Percentiles rank a stretch among this genome's conserved stretches.
Conservation (phyloP, 805 yeast species). For the Saccharomycopsis olivae region DNA sequence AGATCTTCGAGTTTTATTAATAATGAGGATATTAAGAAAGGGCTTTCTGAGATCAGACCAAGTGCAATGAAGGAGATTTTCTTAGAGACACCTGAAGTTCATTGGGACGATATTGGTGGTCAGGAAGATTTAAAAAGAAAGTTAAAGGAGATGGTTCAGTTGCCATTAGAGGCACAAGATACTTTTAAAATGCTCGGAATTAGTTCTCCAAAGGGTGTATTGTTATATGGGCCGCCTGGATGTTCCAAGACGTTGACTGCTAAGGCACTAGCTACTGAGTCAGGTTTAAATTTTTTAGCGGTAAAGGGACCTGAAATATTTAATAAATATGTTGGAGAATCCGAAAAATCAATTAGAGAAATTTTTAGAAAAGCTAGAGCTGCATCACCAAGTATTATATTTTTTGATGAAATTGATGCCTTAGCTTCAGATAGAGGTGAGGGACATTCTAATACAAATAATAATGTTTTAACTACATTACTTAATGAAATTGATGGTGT, state of each 20-base stretch:
- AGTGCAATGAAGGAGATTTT: constrained; percentile 96
- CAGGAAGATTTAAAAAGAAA: constrained; percentile 75
- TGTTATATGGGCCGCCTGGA: constrained; percentile 97
- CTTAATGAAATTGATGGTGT: constrained; percentile 96
- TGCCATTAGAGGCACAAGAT: constrained; percentile 77
- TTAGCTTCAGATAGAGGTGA: constrained; percentile 55
- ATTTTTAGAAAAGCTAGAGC: constrained; percentile 89
- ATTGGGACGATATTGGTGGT: constrained; percentile 95
- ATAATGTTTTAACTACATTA: constrained; percentile 80
- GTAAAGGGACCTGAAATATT: constrained; percentile 96
- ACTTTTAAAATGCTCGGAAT: constrained; percentile 73
- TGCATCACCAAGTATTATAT: constrained; percentile 88
- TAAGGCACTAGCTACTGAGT: constrained; percentile 90
- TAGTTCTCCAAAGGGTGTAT: constrained; percentile 83
- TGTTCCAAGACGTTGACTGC: constrained; percentile 94
- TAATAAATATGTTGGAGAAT: constrained; percentile 93
- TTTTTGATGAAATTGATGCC: constrained; percentile 96
- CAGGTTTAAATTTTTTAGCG: constrained; percentile 86
- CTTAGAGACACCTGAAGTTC: constrained; percentile 86
- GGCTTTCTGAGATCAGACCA: constrained; percentile 76
- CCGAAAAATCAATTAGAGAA: constrained; percentile 88
- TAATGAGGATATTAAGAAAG: constrained; percentile 57
- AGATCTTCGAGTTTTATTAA: constrained; percentile 42
- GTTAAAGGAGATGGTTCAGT: constrained; percentile 79
- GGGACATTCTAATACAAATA: constrained; percentile 44